These are phyloP conservation scores for Sporothrix variecibatus DNA, from an alignment of 2,329 filamentous ascomycete species.

Conservation along the genomic window DNA sequence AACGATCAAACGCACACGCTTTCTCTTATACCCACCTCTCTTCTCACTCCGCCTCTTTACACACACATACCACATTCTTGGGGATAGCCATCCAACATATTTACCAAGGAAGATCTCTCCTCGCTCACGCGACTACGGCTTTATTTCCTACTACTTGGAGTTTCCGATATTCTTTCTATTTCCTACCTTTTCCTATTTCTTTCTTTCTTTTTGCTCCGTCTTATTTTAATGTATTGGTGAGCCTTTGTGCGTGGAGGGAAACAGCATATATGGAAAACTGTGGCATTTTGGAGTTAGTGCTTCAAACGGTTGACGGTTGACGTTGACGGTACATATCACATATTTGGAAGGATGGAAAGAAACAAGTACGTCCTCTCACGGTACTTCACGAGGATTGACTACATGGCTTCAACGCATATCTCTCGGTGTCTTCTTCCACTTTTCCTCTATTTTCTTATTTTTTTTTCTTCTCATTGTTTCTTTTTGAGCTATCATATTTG, in stretches of 20 bases:
- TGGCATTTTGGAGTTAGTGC: slow-evolving; percentile 20
- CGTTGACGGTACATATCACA: slow-evolving; percentile 15
- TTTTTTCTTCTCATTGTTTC: background rate
- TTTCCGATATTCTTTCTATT: background rate
- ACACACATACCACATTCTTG: slow-evolving; percentile 12
- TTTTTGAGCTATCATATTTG: background rate
- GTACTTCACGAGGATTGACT: background rate
- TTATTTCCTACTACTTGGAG: background rate
- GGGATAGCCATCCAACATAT: slow-evolving; percentile 16
- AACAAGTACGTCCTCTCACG: background rate
- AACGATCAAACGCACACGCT: slow-evolving; percentile 22
- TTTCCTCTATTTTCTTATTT: background rate
- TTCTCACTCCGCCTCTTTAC: background rate
- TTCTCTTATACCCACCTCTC: background rate
- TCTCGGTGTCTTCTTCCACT: background rate
- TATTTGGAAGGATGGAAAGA: background rate
- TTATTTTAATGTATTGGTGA: background rate
- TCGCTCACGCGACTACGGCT: slow-evolving; percentile 26
- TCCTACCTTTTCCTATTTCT: background rate
- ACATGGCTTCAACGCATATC: background rate
- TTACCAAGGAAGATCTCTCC: slow-evolving; percentile 25
- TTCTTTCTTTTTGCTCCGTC: background rate
- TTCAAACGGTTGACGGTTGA: slow-evolving; percentile 16
- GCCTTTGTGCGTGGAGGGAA: background rate
- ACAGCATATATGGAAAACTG: slow-evolving; percentile 10